These are phyloP conservation scores for Prosopis cineraria DNA, from an alignment of 306 rosid species.

Conservation along the genomic window DNA sequence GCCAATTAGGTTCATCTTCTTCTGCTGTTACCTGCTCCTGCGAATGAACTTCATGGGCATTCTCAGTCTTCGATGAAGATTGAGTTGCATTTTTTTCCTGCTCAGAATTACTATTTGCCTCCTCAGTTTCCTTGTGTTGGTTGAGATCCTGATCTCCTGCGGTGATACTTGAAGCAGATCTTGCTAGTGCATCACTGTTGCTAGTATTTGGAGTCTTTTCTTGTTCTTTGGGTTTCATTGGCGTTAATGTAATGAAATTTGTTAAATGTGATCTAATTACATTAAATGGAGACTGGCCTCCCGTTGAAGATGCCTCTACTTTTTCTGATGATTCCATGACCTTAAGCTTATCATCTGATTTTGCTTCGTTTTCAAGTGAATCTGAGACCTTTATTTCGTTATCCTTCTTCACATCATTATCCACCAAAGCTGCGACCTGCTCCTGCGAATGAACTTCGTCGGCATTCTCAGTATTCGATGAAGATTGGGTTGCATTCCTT, in stretches of 20 bases:
- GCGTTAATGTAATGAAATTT: background rate
- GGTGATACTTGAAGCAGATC: slow-evolving; percentile 23
- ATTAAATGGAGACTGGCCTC: slow-evolving; percentile 13
- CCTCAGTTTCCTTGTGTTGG: slow-evolving; percentile 26
- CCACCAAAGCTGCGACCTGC: background rate
- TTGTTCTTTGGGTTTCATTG: background rate
- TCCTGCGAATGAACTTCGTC: background rate
- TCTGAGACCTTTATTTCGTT: background rate
- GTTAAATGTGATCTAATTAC: background rate
- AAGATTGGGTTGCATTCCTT: slow-evolving; percentile 32
- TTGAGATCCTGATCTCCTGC: slow-evolving; percentile 36
- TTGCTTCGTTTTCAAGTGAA: background rate
- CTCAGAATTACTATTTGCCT: slow-evolving; percentile 24
- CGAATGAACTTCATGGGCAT: slow-evolving; percentile 35
- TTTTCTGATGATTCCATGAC: slow-evolving; percentile 20
- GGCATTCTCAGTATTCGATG: slow-evolving; percentile 31
- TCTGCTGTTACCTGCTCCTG: slow-evolving; percentile 26
- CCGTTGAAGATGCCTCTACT: slow-evolving; percentile 8
- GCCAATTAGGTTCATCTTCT: slow-evolving; percentile 87
- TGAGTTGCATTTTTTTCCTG: slow-evolving; percentile 35
- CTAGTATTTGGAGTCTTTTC: background rate
- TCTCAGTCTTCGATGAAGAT: slow-evolving; percentile 30
- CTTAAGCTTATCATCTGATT: slow-evolving; percentile 1
- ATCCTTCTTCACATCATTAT: slow-evolving; percentile 14
- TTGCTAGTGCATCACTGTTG: slow-evolving; percentile 31